phyloP scores from a whole-genome alignment of 2,329 filamentous ascomycete genomes.

The Cladosporium sp. region DNA sequence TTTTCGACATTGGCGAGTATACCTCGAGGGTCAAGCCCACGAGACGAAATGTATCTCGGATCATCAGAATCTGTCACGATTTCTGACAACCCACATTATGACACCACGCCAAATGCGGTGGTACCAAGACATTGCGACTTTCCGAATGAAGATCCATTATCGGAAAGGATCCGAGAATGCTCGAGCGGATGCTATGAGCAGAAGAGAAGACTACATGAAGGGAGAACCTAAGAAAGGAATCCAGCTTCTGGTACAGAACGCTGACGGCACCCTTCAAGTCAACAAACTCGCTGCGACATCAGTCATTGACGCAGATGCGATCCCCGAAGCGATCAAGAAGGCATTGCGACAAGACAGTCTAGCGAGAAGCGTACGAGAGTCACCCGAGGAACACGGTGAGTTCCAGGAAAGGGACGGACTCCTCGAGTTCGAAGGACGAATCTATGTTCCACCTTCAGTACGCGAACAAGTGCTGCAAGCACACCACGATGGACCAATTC shows the following conservation, averaged over 20 bases:
- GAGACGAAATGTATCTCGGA: constrained; percentile 14
- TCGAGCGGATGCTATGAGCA: no score
- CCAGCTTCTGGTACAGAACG: constrained; percentile 8
- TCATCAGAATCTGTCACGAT: constrained; percentile 17
- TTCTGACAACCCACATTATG: constrained; percentile 16
- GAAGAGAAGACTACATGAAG: no score
- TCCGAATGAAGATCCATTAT: constrained; percentile 17
- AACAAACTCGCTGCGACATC: neutral
- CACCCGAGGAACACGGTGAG: neutral
- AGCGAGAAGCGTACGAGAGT: neutral
- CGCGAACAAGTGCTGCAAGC: neutral
- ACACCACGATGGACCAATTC: neutral
- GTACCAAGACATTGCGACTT: constrained; percentile 12
- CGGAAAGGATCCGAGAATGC: constrained; percentile 11
- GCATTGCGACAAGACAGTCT: neutral
- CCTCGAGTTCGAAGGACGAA: neutral
- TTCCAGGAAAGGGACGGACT: neutral
- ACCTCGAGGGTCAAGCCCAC: constrained; percentile 12
- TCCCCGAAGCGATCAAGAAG: neutral
- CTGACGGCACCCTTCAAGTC: constrained; percentile 9
- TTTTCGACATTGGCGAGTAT: constrained; percentile 17
- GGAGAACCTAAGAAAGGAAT: no score
- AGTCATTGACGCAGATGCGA: neutral
- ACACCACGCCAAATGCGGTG: constrained; percentile 8
- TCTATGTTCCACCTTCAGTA: neutral